Base-by-base conservation (phyloP, 371 early-diverging fungal genomes). In the Cokeromyces recurvatus region DNA sequence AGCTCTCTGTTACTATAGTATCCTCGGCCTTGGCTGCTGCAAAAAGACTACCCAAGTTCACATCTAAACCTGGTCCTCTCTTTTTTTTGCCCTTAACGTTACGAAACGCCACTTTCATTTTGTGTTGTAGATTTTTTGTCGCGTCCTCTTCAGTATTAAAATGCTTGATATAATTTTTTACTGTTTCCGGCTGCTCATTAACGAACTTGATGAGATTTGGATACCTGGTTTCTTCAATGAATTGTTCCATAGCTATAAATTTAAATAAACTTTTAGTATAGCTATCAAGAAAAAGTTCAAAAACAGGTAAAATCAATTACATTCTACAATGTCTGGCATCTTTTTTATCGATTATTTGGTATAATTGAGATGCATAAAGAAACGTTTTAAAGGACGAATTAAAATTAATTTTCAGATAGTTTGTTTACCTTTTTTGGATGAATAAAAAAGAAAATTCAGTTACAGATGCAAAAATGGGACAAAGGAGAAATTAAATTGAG, bases 91-190 rank as follows among this genome's bases (percentile, higher is more conserved):
- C 46, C 0, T 17, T 15, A 6, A 39, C 46, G 12, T 40, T 55
- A 23, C 3, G 1, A 38, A 48, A 49, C 20, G 44, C 46, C 7
- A 44, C 0, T 49, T 37, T 49, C 41, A 55, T 49, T 19, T 55
- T 55, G 24, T 10, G 3, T 45, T 55, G 49, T 45, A 49, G 15
- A 45, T 39, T 38, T 47, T 47, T 38, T 47, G 4, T 47, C 27
- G 49, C 41, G 24, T 32, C 49, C 32, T 32, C 35, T 34, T 40
- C 42, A 32, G 49, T 48, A 35, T 48, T 35, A 41, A 48, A 40
- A 41, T 32, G 41, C 31, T 31, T 37, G 14, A 34, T 34, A 25
- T 41, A 48, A 25, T 16, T 41, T 34, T 46, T 46, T 38, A 37
- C 47, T 29, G 21, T 11, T 37, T 38, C 38, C 10, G 19, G 29